Evolutionary conservation across 371 early-diverging fungal genomes (phyloP), one percentile per base, ranked within the genome.

Genomic region (Circinella umbellata): DNA sequence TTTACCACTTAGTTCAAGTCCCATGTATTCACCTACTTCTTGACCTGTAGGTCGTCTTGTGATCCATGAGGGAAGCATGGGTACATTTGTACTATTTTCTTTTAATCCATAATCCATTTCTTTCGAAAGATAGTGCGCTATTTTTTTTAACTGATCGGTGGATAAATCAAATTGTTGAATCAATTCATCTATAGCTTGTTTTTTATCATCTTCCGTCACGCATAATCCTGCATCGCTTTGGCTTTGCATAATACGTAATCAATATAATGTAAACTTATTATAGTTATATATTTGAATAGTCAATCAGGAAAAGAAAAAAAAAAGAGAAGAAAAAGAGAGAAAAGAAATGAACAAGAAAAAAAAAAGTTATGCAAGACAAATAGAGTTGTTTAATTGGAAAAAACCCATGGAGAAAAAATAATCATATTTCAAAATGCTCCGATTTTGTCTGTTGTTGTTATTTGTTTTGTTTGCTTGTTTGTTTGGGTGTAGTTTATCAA

Each of bases 1-100:
- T 59, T 73, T 81, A 79, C 98, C 98, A 64, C 96, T 97, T 20
- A 98, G 81, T 75, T 98, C 98, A 51, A 98, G 82, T 15, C 96
- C 96, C 61, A 97, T 81, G 77, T 86, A 95, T 48, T 90, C 87
- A 53, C 97, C 98, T 14, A 78, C 86, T 76, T 97, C 98, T 74
- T 88, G 83, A 37, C 96, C 96, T 5, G 88, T 89, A 36, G 96
- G 95, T n/a, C 78, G 82, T 20, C 67, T 51, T 9, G 63, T 57
- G n/a, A 84, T 74, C 80, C 80, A 84, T 48, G 82, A 79, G 13
- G 85, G 81, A 18, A 84, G 81, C 94, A 94, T 94, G 66, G 90
- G 85, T 27, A 95, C 68, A n/a, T 84, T 86, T 59, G 76, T 67
- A n/a, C 82, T 77, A 63, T 87, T 81, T 36, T 66, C 66, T 20